Base-by-base conservation (phyloP, 352 stramenopile genomes). In the Phytophthora sansomeana region DNA sequence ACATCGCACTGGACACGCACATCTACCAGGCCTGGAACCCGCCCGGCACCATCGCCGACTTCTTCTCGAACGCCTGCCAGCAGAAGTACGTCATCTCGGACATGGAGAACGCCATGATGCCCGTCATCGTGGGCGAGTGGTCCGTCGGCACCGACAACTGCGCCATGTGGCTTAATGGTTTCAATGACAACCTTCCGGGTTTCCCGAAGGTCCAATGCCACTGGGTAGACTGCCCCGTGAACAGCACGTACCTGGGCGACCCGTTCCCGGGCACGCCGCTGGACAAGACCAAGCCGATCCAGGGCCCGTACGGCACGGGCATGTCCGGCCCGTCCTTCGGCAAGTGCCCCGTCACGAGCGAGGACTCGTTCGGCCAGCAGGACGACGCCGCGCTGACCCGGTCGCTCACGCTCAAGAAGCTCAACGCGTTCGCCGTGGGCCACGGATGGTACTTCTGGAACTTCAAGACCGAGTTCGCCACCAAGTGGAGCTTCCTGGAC, bases 361-460 rank as follows among this genome's bases (percentile, higher is more conserved):
- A 97, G 67, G 87, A 74, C 62, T 79, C 89, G 73, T 92, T 92
- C 55, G 75, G 86, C 50, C 91, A 95, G 59, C 84, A 83, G 3
- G 89, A 97, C 57, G 87, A 96, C 51, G 73, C 87, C 21, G 76
- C 74, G 0, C 78, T 91, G 39, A 97, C 95, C 70, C 79, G 59
- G 13, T 77, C 89, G 53, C 63, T 98, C 11, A 90, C 82, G n/a
- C n/a, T 89, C 14, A 98, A 98, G 72, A 98, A 98, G 71, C 89
- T 98, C 11, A 95, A 95, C 69, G 87, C 86, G 9, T 98, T 97
- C 54, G 84, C 83, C 1, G 74, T 97, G 46, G 92, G 91, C 38
- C 93, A 98, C 77, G 95, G 95, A 17, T 97, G 93, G 77, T 98
- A 97, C 81, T 98, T 98, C 70, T 98, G 93, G 95, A 98, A 98